Evolutionary conservation across 2,329 filamentous ascomycete species (phyloP).

Genomic region (Colletotrichum sp.): DNA sequence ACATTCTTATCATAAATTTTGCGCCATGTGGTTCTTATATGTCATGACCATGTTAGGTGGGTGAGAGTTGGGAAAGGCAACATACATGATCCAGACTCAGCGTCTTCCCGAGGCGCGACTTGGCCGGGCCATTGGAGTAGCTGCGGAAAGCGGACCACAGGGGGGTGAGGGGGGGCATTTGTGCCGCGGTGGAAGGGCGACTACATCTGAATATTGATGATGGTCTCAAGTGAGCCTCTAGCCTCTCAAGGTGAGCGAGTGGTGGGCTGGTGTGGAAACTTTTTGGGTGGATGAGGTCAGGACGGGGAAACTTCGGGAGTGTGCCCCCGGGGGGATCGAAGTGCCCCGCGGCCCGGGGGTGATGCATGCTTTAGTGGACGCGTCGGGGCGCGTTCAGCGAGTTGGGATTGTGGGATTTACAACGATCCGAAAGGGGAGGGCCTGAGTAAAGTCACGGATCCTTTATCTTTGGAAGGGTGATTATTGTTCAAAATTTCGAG

Average conservation of each 20-base stretch:
- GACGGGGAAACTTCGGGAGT: conserved; percentile 15
- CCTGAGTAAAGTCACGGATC: background rate
- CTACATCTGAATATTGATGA: conserved; percentile 1
- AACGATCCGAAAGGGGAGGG: background rate
- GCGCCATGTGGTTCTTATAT: too few relatives aligned
- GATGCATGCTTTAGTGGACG: background rate
- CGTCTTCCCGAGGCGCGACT: conserved; percentile 43
- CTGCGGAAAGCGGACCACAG: conserved; percentile 29
- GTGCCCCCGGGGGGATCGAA: background rate
- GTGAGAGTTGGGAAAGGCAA: background rate
- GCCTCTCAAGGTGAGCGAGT: background rate
- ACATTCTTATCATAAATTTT: fast-evolving
- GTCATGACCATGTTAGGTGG: background rate
- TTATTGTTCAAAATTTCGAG: background rate
- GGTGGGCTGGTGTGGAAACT: background rate
- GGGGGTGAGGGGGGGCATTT: conserved; percentile 3
- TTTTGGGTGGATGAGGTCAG: conserved; percentile 19
- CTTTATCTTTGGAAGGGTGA: background rate
- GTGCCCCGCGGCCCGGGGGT: background rate
- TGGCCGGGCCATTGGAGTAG: conserved; percentile 39
- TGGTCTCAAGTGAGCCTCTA: background rate
- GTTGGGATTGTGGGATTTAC: background rate
- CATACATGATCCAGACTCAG: conserved; percentile 65
- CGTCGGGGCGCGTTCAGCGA: background rate
- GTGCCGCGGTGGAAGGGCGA: background rate